These are phyloP conservation scores for Vigna trinervia DNA, from an alignment of 306 rosid species.

Conservation along the genomic window DNA sequence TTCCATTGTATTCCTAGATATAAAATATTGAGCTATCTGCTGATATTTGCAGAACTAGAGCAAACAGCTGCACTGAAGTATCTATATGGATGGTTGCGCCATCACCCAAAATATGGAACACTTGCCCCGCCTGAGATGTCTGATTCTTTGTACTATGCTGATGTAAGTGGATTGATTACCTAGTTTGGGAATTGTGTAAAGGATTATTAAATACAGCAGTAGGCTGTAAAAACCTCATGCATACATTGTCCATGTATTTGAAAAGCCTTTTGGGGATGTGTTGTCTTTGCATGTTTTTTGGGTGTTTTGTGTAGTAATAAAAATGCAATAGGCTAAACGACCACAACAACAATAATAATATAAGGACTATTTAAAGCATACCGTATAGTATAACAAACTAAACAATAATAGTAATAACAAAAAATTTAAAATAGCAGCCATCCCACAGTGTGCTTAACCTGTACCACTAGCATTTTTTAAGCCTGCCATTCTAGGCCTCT, in stretches of 20 bases:
- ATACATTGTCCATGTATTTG: not conserved
- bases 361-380: not conserved
- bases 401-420: too few relatives aligned
- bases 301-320: not conserved
- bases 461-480: too few relatives aligned
- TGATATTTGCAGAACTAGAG: constrained; percentile 82
- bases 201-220: not conserved
- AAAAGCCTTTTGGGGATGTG: constrained; percentile 9
- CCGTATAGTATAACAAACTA: not conserved
- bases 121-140: constrained; percentile 79
- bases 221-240: constrained; percentile 13
- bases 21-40: constrained; percentile 26
- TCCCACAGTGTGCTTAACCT: too few relatives aligned
- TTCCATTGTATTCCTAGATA: constrained; percentile 26
- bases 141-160: constrained; percentile 84
- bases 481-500: too few relatives aligned
- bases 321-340: not conserved
- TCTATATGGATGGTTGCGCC: constrained; percentile 84
- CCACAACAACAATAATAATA: not conserved
- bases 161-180: constrained; percentile 66
- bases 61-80: constrained; percentile 86
- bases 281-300: constrained; percentile 13
- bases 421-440: too few relatives aligned
- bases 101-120: constrained; percentile 86
- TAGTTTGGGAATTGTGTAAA: not conserved